Evolutionary conservation across 2,329 filamentous ascomycete species (phyloP).

Genomic region (Beauveria bassiana): DNA sequence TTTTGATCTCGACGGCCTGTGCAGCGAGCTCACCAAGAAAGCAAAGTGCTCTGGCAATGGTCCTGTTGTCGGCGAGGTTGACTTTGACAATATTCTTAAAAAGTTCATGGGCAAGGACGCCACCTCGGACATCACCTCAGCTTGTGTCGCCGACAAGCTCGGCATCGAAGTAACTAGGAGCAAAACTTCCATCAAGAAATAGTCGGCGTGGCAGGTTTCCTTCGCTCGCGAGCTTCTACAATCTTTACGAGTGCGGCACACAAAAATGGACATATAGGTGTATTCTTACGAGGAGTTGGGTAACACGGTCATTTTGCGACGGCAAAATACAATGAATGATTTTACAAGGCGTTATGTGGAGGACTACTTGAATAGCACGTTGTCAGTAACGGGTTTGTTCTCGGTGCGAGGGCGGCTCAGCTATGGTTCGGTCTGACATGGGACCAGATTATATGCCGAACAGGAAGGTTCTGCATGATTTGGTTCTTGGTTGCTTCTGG

Average conservation of each 20-base stretch:
- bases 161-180: conserved; percentile 44
- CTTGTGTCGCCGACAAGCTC: conserved; percentile 38
- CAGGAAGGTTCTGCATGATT: too few species aligned
- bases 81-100: conserved; percentile 73
- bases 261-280: not conserved
- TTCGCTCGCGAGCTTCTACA: not conserved
- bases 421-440: too few species aligned
- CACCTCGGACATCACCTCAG: conserved; percentile 24
- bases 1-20: conserved; percentile 88
- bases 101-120: conserved; percentile 48
- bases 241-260: not conserved
- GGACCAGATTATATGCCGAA: too few species aligned
- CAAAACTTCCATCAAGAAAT: conserved; percentile 10
- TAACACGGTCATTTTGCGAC: not conserved
- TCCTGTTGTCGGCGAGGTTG: conserved; percentile 79
- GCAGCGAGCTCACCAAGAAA: conserved; percentile 88
- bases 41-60: conserved; percentile 89
- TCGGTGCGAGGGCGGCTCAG: not conserved
- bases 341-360: not conserved
- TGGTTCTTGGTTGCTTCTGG: too few species aligned
- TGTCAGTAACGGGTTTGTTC: too few species aligned
- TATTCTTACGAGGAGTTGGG: conserved; percentile 9
- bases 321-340: not conserved
- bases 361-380: not conserved
- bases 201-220: not conserved